phyloP scores from a whole-genome alignment of 805 yeast genomes.

The Kuraishia ogatae region DNA sequence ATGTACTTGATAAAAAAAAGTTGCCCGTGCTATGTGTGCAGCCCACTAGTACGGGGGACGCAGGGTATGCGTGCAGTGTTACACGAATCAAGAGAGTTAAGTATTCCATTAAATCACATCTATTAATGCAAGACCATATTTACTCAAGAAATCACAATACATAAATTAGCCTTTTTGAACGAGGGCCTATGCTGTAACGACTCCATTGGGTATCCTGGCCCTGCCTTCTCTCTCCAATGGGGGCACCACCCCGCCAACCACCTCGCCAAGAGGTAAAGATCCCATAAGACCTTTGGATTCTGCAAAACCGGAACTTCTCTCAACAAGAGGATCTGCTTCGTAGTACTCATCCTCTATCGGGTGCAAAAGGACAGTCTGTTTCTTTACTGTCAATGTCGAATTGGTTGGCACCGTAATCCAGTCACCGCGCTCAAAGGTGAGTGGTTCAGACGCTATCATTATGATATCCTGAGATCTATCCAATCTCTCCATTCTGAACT shows the following conservation, averaged over 20 bases:
- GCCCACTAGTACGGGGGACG: not conserved
- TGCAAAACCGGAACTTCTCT: conserved; percentile 75
- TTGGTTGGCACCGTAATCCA: conserved; percentile 98
- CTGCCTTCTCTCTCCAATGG: conserved; percentile 73
- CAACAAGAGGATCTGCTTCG: conserved; percentile 56
- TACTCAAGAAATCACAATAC: too few species aligned
- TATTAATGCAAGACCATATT: not conserved
- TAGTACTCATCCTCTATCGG: conserved; percentile 89
- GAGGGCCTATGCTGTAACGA: not conserved
- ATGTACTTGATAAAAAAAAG: not conserved
- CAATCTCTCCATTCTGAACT: conserved; percentile 87
- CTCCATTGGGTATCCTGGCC: conserved; percentile 9
- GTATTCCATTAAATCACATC: not conserved
- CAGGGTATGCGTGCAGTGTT: not conserved
- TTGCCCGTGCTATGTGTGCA: not conserved
- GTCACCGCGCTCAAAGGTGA: conserved; percentile 93
- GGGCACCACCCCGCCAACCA: conserved; percentile 49
- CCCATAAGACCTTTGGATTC: conserved; percentile 91
- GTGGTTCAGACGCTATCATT: conserved; percentile 92
- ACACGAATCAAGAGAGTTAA: not conserved
- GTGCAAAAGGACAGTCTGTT: conserved; percentile 81
- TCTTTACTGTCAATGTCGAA: conserved; percentile 70
- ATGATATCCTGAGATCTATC: conserved; percentile 90
- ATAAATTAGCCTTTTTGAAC: not conserved
- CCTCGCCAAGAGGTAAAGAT: conserved; percentile 64